phyloP scores from a whole-genome alignment of 1,284 basidiomycete species.

The Kalmanozyma brasiliensis region DNA sequence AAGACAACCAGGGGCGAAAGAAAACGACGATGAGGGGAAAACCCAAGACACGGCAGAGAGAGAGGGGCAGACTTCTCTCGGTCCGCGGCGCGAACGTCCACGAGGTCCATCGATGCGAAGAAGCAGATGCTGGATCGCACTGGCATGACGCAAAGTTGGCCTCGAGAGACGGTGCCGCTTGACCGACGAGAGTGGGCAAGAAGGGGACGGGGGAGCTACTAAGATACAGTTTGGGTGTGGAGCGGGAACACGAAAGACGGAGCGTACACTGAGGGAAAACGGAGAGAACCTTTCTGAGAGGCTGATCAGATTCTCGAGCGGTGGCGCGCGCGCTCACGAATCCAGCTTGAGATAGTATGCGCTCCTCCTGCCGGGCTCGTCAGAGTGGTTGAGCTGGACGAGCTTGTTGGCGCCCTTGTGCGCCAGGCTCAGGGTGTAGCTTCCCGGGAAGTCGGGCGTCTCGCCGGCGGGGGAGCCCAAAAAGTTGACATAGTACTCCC shows the following conservation, averaged over 20 bases:
- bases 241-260: neutral
- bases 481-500: constrained; percentile 47
- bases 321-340: no score
- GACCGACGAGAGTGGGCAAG: constrained; percentile 1
- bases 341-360: constrained; percentile 49
- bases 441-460: constrained; percentile 32
- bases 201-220: constrained; percentile 11
- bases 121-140: constrained; percentile 1
- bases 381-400: constrained; percentile 22
- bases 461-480: constrained; percentile 29
- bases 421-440: constrained; percentile 25
- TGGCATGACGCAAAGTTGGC: neutral
- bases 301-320: no score
- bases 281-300: neutral
- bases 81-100: constrained; percentile 38
- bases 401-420: constrained; percentile 30
- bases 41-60: neutral
- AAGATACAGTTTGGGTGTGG: constrained; percentile 47
- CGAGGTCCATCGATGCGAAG: neutral
- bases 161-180: constrained; percentile 42
- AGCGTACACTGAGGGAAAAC: neutral
- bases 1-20: neutral
- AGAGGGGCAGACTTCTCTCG: neutral
- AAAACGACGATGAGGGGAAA: neutral
- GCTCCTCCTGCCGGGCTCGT: constrained; percentile 22